These are phyloP conservation scores for Aspergillus sclerotiicarbonarius DNA, from an alignment of 495 filamentous ascomycete species.

Conservation along the genomic window DNA sequence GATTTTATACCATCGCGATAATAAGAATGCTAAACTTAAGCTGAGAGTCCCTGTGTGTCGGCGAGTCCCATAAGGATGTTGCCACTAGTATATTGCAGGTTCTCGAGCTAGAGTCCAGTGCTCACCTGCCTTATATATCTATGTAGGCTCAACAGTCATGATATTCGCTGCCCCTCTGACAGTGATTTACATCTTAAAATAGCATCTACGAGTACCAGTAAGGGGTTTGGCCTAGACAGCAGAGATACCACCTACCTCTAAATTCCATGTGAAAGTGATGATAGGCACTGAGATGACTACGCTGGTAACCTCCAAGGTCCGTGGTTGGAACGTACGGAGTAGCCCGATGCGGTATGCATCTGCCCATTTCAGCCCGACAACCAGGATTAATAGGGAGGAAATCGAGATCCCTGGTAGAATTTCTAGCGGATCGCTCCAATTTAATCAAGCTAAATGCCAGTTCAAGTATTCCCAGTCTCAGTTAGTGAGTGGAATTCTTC, in stretches of 20 bases:
- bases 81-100: too few relatives aligned
- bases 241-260: neutral
- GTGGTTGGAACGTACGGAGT: neutral
- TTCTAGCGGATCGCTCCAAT: too few relatives aligned
- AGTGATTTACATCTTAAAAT: neutral
- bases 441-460: too few relatives aligned
- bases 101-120: too few relatives aligned
- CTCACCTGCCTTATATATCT: neutral
- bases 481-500: too few relatives aligned
- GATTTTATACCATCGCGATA: too few relatives aligned
- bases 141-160: neutral
- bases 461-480: too few relatives aligned
- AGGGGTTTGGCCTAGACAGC: neutral
- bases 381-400: neutral
- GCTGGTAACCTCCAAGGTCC: neutral
- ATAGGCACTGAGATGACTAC: neutral
- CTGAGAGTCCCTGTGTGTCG: too few relatives aligned
- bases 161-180: too few relatives aligned
- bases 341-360: neutral
- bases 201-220: neutral
- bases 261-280: neutral
- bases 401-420: neutral
- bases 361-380: neutral
- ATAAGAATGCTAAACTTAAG: too few relatives aligned
- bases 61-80: too few relatives aligned